A percentile compares a stretch with the other conserved stretches of the same genome.
These are phyloP conservation scores for Mayamaea pseudoterrestris DNA, from an alignment of 108 stramenopile species.

Conservation along the genomic window DNA sequence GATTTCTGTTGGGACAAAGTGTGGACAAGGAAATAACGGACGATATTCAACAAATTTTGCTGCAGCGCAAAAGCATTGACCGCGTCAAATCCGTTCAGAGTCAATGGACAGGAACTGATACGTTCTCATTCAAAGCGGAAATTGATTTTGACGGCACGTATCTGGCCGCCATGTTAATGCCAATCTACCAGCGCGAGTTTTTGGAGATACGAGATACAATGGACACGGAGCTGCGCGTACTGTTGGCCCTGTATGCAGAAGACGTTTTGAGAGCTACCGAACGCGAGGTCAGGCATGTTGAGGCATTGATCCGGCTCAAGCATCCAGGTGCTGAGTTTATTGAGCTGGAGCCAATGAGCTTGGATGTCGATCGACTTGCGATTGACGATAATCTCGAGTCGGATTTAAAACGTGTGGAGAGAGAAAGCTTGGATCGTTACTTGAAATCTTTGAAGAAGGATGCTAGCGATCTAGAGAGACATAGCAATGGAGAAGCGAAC, in stretches of 20 bases:
- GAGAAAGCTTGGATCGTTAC: constrained; percentile 20
- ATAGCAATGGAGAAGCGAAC: too few relatives aligned
- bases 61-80: constrained; percentile 72
- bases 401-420: constrained; percentile 50
- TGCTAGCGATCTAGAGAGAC: too few relatives aligned
- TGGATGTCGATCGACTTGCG: constrained; percentile 64
- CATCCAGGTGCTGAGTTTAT: constrained; percentile 95
- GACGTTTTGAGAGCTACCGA: constrained; percentile 95
- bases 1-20: constrained; percentile 88
- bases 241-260: constrained; percentile 94
- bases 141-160: constrained; percentile 98
- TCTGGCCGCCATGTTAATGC: constrained; percentile 87
- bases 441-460: constrained; percentile 7
- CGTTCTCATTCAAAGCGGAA: constrained; percentile 96
- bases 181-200: constrained; percentile 62
- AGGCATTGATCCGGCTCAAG: constrained; percentile 77
- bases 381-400: constrained; percentile 76
- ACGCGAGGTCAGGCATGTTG: constrained; percentile 87
- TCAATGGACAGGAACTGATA: constrained; percentile 95
- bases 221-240: constrained; percentile 70
- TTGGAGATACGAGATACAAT: constrained; percentile 36
- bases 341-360: constrained; percentile 94
- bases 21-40: constrained; percentile 76
- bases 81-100: constrained; percentile 79
- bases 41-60: constrained; percentile 77